Conservation (phyloP, 2,329 filamentous ascomycete species). For the Aspergillus quadricinctus region DNA sequence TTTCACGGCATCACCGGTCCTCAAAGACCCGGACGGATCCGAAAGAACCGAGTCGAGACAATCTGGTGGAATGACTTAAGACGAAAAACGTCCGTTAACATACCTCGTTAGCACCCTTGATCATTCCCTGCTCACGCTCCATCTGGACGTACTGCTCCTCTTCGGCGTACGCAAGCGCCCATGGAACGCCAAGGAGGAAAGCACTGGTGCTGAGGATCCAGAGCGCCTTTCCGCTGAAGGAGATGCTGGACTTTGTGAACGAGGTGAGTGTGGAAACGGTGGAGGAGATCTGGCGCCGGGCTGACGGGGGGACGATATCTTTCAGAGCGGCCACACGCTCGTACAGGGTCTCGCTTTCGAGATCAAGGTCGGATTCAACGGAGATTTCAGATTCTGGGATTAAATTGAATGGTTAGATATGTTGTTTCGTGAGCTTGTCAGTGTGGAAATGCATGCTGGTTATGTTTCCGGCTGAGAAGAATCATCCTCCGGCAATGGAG, state of each 20-base stretch:
- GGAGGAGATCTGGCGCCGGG: constrained; percentile 64
- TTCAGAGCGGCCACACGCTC: constrained; percentile 69
- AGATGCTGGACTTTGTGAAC: constrained; percentile 44
- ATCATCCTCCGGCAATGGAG: neutral
- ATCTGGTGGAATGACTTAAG: neutral
- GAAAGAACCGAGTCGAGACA: neutral
- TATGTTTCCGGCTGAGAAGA: neutral
- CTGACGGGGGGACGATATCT: constrained; percentile 71
- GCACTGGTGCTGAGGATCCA: constrained; percentile 90
- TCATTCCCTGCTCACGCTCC: constrained; percentile 96
- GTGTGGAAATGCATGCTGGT: neutral
- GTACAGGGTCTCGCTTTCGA: constrained; percentile 57
- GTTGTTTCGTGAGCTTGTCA: neutral
- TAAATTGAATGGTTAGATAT: constrained; percentile 12
- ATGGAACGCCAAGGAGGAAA: constrained; percentile 85
- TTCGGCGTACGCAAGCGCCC: constrained; percentile 86
- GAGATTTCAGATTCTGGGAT: constrained; percentile 74
- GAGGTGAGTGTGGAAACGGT: constrained; percentile 46
- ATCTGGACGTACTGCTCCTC: constrained; percentile 96
- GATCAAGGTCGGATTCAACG: constrained; percentile 63
- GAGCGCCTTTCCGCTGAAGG: constrained; percentile 75
- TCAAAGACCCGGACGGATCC: neutral
- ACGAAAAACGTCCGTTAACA: constrained; percentile 21
- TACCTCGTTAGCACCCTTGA: constrained; percentile 81
- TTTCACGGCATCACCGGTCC: constrained; percentile 4